Percentiles rank a stretch among this genome's conserved stretches.
These are phyloP conservation scores for Phyllosticta citriasiana DNA, from an alignment of 2,329 filamentous ascomycete species.

Conservation along the genomic window DNA sequence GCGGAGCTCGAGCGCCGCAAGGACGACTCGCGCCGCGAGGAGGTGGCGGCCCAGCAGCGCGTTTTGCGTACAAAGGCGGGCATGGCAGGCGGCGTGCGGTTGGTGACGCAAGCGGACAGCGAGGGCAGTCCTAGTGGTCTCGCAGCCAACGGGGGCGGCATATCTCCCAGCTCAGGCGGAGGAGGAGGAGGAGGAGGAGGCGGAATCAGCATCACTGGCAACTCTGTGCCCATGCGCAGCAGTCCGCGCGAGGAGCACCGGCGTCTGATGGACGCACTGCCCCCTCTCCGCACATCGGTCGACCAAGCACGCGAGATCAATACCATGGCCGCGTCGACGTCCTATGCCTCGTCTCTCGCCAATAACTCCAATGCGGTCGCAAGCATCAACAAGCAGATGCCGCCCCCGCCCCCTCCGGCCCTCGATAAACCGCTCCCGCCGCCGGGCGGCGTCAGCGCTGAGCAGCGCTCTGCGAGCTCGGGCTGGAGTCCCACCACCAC, in stretches of 20 bases:
- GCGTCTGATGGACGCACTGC: background rate
- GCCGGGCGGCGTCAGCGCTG: background rate
- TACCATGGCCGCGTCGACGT: background rate
- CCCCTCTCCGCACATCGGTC: background rate
- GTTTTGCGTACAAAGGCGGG: conserved; percentile 12
- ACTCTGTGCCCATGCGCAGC: background rate
- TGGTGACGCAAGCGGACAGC: conserved; percentile 24
- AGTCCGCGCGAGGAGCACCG: background rate
- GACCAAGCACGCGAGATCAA: background rate
- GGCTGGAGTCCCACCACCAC: background rate
- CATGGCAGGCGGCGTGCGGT: conserved; percentile 22
- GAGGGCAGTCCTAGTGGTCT: background rate
- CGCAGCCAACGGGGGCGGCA: background rate
- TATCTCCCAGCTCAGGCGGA: background rate
- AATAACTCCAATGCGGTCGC: background rate
- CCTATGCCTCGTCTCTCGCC: too few species aligned
- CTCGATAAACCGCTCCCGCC: background rate
- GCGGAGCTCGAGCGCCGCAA: conserved; percentile 49
- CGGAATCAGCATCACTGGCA: background rate
- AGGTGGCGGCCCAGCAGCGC: conserved; percentile 4
- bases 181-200: background rate
- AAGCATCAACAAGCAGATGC: background rate
- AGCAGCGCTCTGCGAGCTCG: background rate
- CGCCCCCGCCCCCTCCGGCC: background rate
- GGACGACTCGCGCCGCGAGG: background rate